These are phyloP conservation scores for Juglanconis sp. DNA, from an alignment of 2,329 filamentous ascomycete species.

Conservation along the genomic window DNA sequence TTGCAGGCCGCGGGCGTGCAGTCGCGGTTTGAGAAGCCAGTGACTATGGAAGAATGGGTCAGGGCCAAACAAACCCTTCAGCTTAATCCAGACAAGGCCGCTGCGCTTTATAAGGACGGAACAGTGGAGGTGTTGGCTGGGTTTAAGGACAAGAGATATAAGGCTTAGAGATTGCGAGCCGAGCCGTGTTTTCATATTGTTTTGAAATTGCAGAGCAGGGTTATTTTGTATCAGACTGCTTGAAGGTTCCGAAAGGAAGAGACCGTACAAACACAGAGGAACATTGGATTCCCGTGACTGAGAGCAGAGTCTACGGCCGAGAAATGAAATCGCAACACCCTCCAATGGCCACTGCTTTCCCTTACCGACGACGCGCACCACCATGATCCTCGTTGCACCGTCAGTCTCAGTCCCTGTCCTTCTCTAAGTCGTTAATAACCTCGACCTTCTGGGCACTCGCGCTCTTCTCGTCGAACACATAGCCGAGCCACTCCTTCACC, in stretches of 20 bases:
- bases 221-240: no score
- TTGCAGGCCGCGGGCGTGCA: slow-evolving; percentile 21
- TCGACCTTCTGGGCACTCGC: slow-evolving; percentile 55
- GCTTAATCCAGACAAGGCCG: not conserved
- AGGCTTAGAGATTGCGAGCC: slow-evolving; percentile 34
- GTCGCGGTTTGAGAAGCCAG: not conserved
- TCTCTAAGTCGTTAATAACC: slow-evolving; percentile 31
- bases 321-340: no score
- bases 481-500: slow-evolving; percentile 80
- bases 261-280: no score
- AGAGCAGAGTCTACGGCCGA: no score
- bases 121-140: not conserved
- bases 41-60: not conserved
- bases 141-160: not conserved
- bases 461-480: slow-evolving; percentile 66
- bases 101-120: not conserved
- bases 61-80: not conserved
- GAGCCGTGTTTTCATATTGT: slow-evolving; percentile 24
- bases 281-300: no score
- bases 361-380: no score
- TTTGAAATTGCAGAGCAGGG: no score
- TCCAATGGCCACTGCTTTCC: no score
- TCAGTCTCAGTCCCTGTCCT: no score
- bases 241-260: no score
- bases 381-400: no score